Base-by-base conservation (phyloP, 768 basidiomycete species). In the Suillus subluteus region DNA sequence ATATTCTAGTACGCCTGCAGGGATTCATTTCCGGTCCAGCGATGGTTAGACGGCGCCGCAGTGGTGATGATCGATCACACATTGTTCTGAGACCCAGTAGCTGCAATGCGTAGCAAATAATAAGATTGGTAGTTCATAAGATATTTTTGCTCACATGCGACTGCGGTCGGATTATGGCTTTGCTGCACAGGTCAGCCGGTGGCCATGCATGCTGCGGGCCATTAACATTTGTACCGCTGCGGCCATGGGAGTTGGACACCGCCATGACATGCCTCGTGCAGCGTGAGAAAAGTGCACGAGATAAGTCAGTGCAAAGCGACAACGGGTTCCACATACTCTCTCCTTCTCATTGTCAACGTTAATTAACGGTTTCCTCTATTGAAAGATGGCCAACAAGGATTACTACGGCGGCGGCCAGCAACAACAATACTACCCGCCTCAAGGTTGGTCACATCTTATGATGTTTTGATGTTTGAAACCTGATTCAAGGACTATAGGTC, bases 381-480 rank as follows among this genome's bases (percentile, higher is more conserved):
- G 63, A 55, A 38, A 68, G 70, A 90, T 91, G 91, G 89, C 91
- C 68, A 89, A 87, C 73, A 87, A 88, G 78, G 91, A 92, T 71
- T 94, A 91, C 72, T 92, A 92, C 78, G 75, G 75, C 78, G 75
- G 75, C 62, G 80, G 81, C 52, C 83, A 85, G 67, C 82, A 52
- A 7, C 50, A 26, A 26, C 50, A 77, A 23, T 86, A 85, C 70
- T 85, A 85, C 50, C 86, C 85, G 16, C 86, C 85, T 12, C 79
- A 72, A 73, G 87, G 87, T 85, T 18, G 16, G 82, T 76, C 18
- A 54, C 16, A 23, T 55, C 6, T 6, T 18, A 7, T 3, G 7
- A 21, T 6, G 44, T 44, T 11, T 7, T 52, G 59, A 41, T 55
- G 8, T 35, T 58, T 41, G 40, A 58, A 56, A 64, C 64, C 30